Base-by-base conservation (phyloP, 208 protist genomes). In the Porcisia deanei region DNA sequence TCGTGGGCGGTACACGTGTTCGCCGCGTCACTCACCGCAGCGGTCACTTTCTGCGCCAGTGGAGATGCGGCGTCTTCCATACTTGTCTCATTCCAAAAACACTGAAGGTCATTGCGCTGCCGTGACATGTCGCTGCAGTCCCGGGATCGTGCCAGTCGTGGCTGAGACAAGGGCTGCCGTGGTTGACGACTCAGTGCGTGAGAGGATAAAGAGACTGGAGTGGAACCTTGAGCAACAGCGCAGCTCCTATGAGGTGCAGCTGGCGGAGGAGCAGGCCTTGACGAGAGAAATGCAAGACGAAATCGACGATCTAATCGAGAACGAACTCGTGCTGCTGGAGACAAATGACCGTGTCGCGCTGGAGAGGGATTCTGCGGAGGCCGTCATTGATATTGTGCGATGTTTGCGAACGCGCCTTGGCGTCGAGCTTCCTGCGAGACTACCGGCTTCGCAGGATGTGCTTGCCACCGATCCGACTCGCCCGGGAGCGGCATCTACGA, bases 241-340 rank as follows among this genome's bases (percentile, higher is more conserved):
- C 37, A 82, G 72, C 39, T 47, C 12, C 7, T 77, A 77, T 60
- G 77, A 82, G 72, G 74, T 74, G 54, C 74, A 88, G n/a, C 71
- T 87, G 16, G 68, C 54, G 3, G 76, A 83, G 6, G 91, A 91
- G 73, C 87, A 80, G 12, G 69, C 73, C 30, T 69, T 95, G 54
- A 89, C 73, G 25, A 54, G n/a, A 16, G 89, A 95, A 60, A 88
- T 95, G 88, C 91, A 91, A 71, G 75, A 73, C 3, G 89, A 93
- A 71, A 83, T 95, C 60, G 89, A 95, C 60, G 86, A 92, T 67
- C 72, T 95, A 43, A 81, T 92, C 14, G 64, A 72, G 20, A 83
- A 71, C 20, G 91, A 93, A 58, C 30, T 93, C 55, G n/a, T 77
- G 16, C 72, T 93, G 45, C 76, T 80, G 53, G 87, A 95, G 65